Percentiles rank a stretch among this genome's conserved stretches.
phyloP scores from a whole-genome alignment of 495 filamentous ascomycete species.

The Copromyces sp. region DNA sequence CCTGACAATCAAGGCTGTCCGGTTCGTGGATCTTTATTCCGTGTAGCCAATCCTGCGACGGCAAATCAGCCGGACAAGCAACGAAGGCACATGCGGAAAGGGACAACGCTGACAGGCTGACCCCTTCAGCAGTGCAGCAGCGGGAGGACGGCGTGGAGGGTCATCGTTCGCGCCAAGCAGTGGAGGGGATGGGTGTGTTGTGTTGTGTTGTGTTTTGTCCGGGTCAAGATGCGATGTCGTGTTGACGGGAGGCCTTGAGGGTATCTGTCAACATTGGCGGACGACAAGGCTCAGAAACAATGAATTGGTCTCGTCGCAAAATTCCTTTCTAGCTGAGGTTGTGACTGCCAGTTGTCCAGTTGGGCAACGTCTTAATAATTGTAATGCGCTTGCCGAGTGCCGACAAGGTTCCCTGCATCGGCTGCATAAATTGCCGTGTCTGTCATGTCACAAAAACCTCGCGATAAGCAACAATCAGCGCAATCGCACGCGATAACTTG shows the following conservation, averaged over 20 bases:
- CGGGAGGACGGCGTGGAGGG: not conserved
- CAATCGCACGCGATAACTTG: not conserved
- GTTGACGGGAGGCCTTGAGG: not conserved
- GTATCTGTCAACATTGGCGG: not conserved
- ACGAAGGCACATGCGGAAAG: slow-evolving; percentile 22
- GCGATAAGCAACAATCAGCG: not conserved
- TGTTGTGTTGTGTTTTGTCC: not conserved
- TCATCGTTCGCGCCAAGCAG: not conserved
- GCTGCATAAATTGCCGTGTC: not conserved
- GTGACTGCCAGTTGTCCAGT: not conserved
- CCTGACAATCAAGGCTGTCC: not conserved
- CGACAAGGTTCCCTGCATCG: not conserved
- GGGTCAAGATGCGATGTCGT: not conserved
- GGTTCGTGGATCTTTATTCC: not conserved
- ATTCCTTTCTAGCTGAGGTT: not conserved
- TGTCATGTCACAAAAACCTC: not conserved
- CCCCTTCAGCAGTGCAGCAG: not conserved
- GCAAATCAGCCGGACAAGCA: slow-evolving; percentile 15
- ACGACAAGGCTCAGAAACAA: not conserved
- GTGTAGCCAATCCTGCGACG: slow-evolving; percentile 8
- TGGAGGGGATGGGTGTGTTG: not conserved
- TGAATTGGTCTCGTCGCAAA: not conserved
- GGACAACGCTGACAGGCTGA: slow-evolving; percentile 18
- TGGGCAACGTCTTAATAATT: not conserved
- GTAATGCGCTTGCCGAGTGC: not conserved